These are phyloP conservation scores for Atkinsonella hypoxylon DNA, from an alignment of 2,329 filamentous ascomycete genomes.

Conservation along the genomic window DNA sequence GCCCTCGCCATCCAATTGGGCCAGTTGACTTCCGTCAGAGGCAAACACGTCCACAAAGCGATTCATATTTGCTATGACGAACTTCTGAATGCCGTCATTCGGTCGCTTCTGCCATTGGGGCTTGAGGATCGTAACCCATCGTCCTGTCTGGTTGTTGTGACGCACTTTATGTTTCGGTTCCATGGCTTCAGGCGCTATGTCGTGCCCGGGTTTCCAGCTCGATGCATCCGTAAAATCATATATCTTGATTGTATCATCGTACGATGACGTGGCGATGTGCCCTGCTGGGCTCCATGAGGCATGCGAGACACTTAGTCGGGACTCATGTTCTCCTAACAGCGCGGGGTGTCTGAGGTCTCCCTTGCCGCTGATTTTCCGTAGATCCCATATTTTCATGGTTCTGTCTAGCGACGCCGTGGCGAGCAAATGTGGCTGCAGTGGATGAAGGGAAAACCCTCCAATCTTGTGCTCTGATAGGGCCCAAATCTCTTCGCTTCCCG, in stretches of 20 bases:
- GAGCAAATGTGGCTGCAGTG: conserved; percentile 65
- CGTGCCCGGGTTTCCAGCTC: conserved; percentile 46
- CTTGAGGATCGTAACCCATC: conserved; percentile 78
- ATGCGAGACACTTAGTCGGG: conserved; percentile 77
- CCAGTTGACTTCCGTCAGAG: conserved; percentile 71
- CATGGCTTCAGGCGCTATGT: conserved; percentile 51
- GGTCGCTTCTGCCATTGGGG: conserved; percentile 82
- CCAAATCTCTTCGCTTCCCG: conserved; percentile 52
- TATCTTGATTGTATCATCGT: conserved; percentile 92
- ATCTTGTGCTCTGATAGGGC: conserved; percentile 85
- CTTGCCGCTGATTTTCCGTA: conserved; percentile 63
- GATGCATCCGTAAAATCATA: conserved; percentile 60
- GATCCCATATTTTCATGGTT: conserved; percentile 84
- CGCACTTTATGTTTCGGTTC: conserved; percentile 54
- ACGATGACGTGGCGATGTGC: conserved; percentile 81
- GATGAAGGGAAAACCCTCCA: conserved; percentile 80
- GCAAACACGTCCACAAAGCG: conserved; percentile 89
- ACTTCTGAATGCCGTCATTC: conserved; percentile 67
- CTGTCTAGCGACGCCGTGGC: conserved; percentile 86
- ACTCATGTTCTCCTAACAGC: conserved; percentile 70
- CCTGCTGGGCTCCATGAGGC: conserved; percentile 80
- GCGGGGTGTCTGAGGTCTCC: conserved; percentile 49
- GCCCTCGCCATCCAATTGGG: conserved; percentile 74
- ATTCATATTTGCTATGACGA: conserved; percentile 95
- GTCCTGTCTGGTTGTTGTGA: conserved; percentile 93